Evolutionary conservation across 345 rosid species (phyloP), one percentile per base, ranked within the genome.

Genomic region (Sapria himalayana): DNA sequence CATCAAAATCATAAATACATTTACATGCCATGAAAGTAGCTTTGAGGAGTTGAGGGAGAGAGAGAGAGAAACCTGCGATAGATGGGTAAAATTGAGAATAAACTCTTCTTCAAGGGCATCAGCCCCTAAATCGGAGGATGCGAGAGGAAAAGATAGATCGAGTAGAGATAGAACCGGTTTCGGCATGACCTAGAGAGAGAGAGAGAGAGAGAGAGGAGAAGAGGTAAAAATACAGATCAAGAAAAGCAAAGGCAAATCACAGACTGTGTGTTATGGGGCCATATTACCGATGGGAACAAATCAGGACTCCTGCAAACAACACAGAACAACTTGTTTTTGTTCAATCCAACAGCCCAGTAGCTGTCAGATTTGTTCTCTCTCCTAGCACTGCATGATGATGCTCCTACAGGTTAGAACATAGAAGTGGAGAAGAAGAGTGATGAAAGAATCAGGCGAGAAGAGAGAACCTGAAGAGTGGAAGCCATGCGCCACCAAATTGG

Each of bases 111-210:
- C 95, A 47, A 76, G 93, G 48, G 93, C 58, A 46, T 71, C 86
- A 31, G 89, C 81, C 54, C 98, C 95, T 17, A 89, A 59, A 57
- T 82, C 98, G 51, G 98, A 82, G 41, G 91, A 79, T 43, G 85
- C 79, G 29, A 89, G 73, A 19, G 98, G 95, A 52, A 66, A 63
- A 29, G 81, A 69, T 37, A 74, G 65, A 64, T 71, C 63, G 15
- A 82, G 46, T 21, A 79, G 54, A 21, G 82, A 63, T 48, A 89
- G 81, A 50, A 76, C 61, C 29, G 98, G 94, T 54, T 82, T 76
- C 29, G 94, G 98, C 42, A 71, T 69, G 62, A 89, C 91, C 98
- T 89, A 69, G 31, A 49, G 15, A n/a, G n/a, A n/a, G n/a, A n/a
- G n/a, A n/a, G n/a, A n/a, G n/a, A n/a, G n/a, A n/a, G n/a, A n/a